Evolutionary conservation across 768 basidiomycete species (phyloP).

Genomic region (Mrakia frigida): DNA sequence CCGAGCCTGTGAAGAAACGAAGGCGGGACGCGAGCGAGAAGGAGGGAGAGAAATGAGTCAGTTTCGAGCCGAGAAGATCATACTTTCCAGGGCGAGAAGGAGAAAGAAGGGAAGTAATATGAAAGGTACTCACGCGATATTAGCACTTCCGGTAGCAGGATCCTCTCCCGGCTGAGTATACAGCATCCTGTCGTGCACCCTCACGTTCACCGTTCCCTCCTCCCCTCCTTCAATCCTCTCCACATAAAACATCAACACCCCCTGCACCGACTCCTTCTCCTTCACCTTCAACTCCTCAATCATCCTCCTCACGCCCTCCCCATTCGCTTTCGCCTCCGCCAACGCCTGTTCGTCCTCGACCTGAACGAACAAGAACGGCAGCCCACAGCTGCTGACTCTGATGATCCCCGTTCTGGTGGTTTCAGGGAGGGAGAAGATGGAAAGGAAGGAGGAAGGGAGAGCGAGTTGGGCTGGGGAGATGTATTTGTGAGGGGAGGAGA

Average conservation of each 20-base stretch:
- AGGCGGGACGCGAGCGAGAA: neutral
- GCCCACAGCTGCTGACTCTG: neutral
- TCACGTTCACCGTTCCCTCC: neutral
- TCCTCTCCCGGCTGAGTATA: neutral
- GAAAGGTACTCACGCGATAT: neutral
- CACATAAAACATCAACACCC: neutral
- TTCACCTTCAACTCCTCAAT: neutral
- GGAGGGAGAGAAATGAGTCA: neutral
- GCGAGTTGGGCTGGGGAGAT: neutral
- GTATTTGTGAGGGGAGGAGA: neutral
- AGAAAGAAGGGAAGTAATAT: neutral
- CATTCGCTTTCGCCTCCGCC: neutral
- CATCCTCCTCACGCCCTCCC: neutral
- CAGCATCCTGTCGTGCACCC: neutral
- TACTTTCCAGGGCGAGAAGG: neutral
- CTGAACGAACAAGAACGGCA: neutral
- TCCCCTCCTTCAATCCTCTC: neutral
- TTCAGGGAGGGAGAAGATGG: constrained; percentile 65
- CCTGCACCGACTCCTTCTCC: neutral
- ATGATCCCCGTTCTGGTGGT: constrained; percentile 55
- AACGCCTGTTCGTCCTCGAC: neutral
- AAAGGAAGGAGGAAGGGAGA: constrained; percentile 38
- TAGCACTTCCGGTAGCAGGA: neutral
- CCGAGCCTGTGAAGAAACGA: neutral
- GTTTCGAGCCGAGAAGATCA: neutral